Evolutionary conservation across 176 grass and related monocot species (phyloP).

Genomic region (Elaeis guineensis): DNA sequence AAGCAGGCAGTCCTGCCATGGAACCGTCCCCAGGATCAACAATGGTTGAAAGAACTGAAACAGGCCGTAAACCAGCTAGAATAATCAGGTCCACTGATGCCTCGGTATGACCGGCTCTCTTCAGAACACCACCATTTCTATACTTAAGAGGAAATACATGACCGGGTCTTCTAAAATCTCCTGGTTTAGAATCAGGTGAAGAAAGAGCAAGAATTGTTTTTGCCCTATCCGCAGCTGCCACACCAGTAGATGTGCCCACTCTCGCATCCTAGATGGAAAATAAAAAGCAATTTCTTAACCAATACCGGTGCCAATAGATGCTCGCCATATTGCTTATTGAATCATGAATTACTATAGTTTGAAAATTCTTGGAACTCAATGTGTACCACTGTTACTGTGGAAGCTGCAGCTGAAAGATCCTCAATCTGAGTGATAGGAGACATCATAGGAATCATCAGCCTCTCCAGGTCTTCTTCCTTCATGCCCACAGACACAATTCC

Average conservation of each 20-base stretch:
- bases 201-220: slow-evolving; percentile 65
- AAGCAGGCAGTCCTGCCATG: slow-evolving; percentile 35
- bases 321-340: no score
- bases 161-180: slow-evolving; percentile 70
- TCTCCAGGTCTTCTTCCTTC: slow-evolving; percentile 71
- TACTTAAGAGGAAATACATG: slow-evolving; percentile 87
- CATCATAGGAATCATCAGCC: slow-evolving; percentile 93
- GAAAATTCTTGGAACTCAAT: not conserved
- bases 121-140: slow-evolving; percentile 67
- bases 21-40: slow-evolving; percentile 72
- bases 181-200: slow-evolving; percentile 73
- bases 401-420: slow-evolving; percentile 51
- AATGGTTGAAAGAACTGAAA: slow-evolving; percentile 68
- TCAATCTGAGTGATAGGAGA: slow-evolving; percentile 60
- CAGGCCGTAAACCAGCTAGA: slow-evolving; percentile 48
- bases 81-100: slow-evolving; percentile 71
- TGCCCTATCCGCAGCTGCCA: slow-evolving; percentile 79
- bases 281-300: no score
- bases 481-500: slow-evolving; percentile 90
- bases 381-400: slow-evolving; percentile 77
- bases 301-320: no score
- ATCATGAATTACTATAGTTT: no score
- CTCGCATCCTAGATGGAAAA: slow-evolving; percentile 60
- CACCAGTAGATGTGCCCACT: slow-evolving; percentile 47
- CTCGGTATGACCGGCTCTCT: slow-evolving; percentile 70